Evolutionary conservation across 2,329 filamentous ascomycete species (phyloP).

Genomic region (Fonsecaea pedrosoi): DNA sequence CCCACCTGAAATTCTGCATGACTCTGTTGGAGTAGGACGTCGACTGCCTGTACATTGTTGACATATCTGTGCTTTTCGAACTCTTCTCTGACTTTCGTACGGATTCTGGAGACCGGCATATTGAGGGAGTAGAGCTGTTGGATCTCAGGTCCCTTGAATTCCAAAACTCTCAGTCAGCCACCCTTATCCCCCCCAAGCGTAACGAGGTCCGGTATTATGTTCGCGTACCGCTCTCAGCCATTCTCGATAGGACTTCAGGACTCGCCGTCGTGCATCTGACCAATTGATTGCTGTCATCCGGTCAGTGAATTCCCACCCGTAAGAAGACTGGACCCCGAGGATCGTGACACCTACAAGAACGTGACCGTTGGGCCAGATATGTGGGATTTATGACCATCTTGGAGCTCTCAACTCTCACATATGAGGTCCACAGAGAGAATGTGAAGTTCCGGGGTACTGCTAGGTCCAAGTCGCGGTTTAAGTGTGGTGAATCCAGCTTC

Average conservation of each 20-base stretch:
- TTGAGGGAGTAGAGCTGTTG: slow-evolving; percentile 96
- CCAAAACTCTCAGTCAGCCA: slow-evolving; percentile 23
- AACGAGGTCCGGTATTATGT: not conserved
- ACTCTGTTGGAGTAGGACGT: slow-evolving; percentile 88
- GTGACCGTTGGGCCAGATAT: slow-evolving; percentile 82
- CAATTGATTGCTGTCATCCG: slow-evolving; percentile 76
- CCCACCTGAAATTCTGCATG: slow-evolving; percentile 91
- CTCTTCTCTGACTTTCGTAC: slow-evolving; percentile 93
- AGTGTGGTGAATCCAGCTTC: slow-evolving; percentile 7
- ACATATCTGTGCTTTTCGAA: slow-evolving; percentile 96
- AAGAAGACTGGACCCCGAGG: slow-evolving; percentile 7
- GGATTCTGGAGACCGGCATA: slow-evolving; percentile 83
- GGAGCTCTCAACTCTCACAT: slow-evolving; percentile 39
- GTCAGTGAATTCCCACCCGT: slow-evolving; percentile 38
- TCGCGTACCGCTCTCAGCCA: slow-evolving; percentile 90
- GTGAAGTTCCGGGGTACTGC: not conserved
- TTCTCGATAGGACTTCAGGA: slow-evolving; percentile 87
- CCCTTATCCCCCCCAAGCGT: not conserved
- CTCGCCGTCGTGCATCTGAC: slow-evolving; percentile 84
- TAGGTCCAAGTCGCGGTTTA: slow-evolving; percentile 17
- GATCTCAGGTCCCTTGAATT: slow-evolving; percentile 83
- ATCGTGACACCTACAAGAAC: slow-evolving; percentile 68
- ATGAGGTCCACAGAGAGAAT: slow-evolving; percentile 23
- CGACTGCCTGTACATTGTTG: slow-evolving; percentile 83
- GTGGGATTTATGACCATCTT: slow-evolving; percentile 90